Evolutionary conservation across 257 asterid genomes (phyloP).

Genomic region (Solanum verrucosum): DNA sequence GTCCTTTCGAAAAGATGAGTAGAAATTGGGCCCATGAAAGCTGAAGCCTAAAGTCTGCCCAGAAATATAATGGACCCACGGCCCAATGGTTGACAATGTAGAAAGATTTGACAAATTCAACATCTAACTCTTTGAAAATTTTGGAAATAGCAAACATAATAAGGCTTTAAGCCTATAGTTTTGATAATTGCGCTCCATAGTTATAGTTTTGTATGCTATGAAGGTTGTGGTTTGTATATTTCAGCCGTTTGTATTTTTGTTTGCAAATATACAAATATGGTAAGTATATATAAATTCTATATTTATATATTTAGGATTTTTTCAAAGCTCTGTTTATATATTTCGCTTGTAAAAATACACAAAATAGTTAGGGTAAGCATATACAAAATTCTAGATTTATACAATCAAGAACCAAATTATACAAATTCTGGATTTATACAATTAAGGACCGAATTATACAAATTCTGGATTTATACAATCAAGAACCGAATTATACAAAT

Average conservation of each 20-base stretch:
- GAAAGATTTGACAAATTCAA: not conserved
- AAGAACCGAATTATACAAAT: no score
- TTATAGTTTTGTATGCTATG: rapidly evolving
- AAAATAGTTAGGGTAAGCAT: no score
- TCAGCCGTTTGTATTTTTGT: no score
- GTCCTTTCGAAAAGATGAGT: not conserved
- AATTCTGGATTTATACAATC: no score
- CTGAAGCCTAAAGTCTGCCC: not conserved
- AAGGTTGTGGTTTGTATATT: rapidly evolving
- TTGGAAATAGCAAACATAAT: not conserved
- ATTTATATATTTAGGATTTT: not conserved
- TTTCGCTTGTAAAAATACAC: no score
- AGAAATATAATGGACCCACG: not conserved
- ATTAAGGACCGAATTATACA: no score
- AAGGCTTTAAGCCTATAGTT: no score
- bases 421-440: no score
- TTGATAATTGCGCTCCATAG: rapidly evolving
- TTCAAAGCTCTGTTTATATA: rapidly evolving
- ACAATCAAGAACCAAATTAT: no score
- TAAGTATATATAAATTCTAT: no score
- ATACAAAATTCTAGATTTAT: no score
- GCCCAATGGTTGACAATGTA: not conserved
- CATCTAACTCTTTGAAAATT: not conserved
- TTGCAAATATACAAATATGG: not conserved
- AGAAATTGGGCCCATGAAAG: not conserved